Evolutionary conservation across 768 basidiomycete genomes (phyloP).

Genomic region (Calvatia gigantea): DNA sequence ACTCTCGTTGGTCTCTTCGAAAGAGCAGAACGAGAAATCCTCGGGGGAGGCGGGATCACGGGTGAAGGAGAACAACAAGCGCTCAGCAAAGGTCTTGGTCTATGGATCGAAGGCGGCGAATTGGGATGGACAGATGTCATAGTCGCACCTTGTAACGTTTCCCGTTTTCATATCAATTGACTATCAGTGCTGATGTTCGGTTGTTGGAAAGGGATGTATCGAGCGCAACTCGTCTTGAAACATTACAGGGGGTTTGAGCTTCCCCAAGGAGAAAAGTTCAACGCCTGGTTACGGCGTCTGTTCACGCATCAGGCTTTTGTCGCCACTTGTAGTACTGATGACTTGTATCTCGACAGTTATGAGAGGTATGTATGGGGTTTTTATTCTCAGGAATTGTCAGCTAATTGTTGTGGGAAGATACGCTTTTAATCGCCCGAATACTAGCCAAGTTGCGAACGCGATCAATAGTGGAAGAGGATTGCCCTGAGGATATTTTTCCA

Average conservation of each 20-base stretch:
- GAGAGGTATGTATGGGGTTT: constrained; percentile 45
- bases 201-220: constrained; percentile 55
- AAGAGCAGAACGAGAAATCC: constrained; percentile 46
- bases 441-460: constrained; percentile 72
- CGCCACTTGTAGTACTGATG: constrained; percentile 63
- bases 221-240: constrained; percentile 58
- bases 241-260: constrained; percentile 68
- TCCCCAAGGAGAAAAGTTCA: constrained; percentile 44
- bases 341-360: constrained; percentile 69
- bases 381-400: not conserved
- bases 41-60: constrained; percentile 31
- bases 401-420: constrained; percentile 41
- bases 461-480: constrained; percentile 64
- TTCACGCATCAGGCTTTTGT: constrained; percentile 62
- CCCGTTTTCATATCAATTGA: constrained; percentile 1
- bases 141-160: constrained; percentile 63
- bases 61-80: constrained; percentile 39
- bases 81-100: constrained; percentile 41
- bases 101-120: constrained; percentile 54
- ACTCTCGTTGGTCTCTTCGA: constrained; percentile 52
- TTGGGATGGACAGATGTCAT: constrained; percentile 66
- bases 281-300: constrained; percentile 50
- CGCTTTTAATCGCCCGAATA: constrained; percentile 74
- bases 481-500: constrained; percentile 38
- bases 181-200: not conserved